phyloP scores from a whole-genome alignment of 140 eudicot genomes.

The Flaveria floridana region DNA sequence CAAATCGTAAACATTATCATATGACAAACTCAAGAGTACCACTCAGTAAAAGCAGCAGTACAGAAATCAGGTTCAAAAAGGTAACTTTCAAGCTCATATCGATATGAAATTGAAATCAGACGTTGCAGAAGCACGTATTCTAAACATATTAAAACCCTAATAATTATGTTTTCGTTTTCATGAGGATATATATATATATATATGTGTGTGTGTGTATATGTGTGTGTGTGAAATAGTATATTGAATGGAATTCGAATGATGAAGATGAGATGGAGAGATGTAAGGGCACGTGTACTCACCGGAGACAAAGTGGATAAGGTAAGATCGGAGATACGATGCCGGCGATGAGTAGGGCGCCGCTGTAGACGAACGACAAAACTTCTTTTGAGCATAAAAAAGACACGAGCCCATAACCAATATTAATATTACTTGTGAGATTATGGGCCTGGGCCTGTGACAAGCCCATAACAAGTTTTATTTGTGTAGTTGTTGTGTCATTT shows the following conservation, averaged over 20 bases:
- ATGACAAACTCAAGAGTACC: background rate
- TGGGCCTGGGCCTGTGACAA: conserved; percentile 11
- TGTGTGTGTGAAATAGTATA: background rate
- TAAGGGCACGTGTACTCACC: conserved; percentile 1
- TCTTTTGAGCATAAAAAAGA: background rate
- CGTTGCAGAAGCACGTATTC: conserved; percentile 6
- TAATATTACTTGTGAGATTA: background rate
- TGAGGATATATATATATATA: background rate
- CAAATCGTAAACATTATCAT: background rate
- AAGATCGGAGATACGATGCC: conserved; percentile 36
- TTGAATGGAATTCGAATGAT: background rate
- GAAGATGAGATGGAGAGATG: background rate
- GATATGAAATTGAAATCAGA: background rate
- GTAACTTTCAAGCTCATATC: background rate
- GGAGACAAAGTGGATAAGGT: conserved; percentile 24
- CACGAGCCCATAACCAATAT: background rate
- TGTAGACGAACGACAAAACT: background rate
- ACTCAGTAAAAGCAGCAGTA: no score
- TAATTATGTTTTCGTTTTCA: conserved; percentile 17
- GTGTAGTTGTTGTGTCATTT: background rate
- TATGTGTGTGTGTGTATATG: no score
- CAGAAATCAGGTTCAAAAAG: background rate
- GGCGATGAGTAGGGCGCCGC: conserved; percentile 23
- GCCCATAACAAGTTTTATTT: background rate
- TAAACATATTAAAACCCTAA: conserved; percentile 29